Evolutionary conservation across 2,329 filamentous ascomycete species (phyloP).

Genomic region (Allantophomopsis lycopodina): DNA sequence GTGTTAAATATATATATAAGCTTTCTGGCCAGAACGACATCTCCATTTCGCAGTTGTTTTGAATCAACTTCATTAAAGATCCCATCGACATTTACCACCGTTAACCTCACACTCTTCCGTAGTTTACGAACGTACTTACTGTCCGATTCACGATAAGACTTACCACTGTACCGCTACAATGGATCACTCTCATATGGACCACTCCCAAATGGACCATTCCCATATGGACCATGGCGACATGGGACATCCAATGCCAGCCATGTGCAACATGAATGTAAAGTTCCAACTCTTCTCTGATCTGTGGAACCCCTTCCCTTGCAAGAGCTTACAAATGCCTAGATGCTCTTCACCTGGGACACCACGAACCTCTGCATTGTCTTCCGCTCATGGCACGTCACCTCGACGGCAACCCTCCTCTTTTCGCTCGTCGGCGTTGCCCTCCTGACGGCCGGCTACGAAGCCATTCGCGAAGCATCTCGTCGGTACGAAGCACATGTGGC

Average conservation of each 20-base stretch:
- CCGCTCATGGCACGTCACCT: slow-evolving; percentile 73
- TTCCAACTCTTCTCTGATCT: slow-evolving; percentile 1
- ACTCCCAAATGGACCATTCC: slow-evolving; percentile 26
- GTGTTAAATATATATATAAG: background rate
- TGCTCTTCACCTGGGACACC: slow-evolving; percentile 97
- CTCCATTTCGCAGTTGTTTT: background rate
- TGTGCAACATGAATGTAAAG: slow-evolving; percentile 86
- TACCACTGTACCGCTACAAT: slow-evolving; percentile 2
- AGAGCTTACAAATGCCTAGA: slow-evolving; percentile 35
- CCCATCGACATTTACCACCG: background rate
- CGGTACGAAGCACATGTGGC: slow-evolving; percentile 50
- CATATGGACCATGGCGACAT: slow-evolving; percentile 40
- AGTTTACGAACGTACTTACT: background rate
- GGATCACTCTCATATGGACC: slow-evolving; percentile 17
- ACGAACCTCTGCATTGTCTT: slow-evolving; percentile 94
- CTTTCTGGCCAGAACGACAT: background rate
- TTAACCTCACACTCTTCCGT: background rate
- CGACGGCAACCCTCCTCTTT: slow-evolving; percentile 59
- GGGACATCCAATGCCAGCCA: slow-evolving; percentile 42
- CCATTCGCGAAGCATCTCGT: slow-evolving; percentile 61
- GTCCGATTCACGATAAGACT: slow-evolving; percentile 4
- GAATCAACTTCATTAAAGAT: background rate
- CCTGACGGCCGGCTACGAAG: slow-evolving; percentile 87
- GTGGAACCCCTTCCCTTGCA: background rate
- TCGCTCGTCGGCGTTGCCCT: slow-evolving; percentile 74